Evolutionary conservation across 208 protist species (phyloP), one percentile per base, ranked within the genome.

Genomic region (Acanthamoeba royreba): DNA sequence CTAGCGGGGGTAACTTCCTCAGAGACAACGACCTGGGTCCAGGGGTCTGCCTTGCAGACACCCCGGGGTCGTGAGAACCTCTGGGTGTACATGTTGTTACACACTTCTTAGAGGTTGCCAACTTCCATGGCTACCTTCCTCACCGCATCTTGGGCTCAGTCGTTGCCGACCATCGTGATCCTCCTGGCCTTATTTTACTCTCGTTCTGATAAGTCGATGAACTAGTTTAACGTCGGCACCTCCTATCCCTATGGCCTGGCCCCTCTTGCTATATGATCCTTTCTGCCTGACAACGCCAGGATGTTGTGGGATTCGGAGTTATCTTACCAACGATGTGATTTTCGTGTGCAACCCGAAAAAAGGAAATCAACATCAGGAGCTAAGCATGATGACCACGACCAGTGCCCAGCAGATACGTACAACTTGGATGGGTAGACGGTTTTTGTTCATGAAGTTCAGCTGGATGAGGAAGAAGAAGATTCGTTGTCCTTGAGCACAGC

Each of bases 181-280:
- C 61, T 72, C 28, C 61, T 28, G 61, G 61, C 61, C 61, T 35
- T 25, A 72, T 72, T 72, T 72, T 72, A 72, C 61, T 72, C 61
- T 72, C 61, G 61, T 72, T 72, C 61, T 72, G 61, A 72, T 72
- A 25, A 72, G 5, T 72, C 61, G 61, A 72, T 72, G 61, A 72
- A 72, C 61, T 72, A 72, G 61, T 72, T 72, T 72, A 72, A 72
- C 61, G n/a, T n/a, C n/a, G n/a, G n/a, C n/a, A n/a, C n/a, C n/a
- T n/a, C n/a, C n/a, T n/a, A n/a, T n/a, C n/a, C n/a, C n/a, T n/a
- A n/a, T n/a, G n/a, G n/a, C n/a, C n/a, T n/a, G n/a, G n/a, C n/a
- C n/a, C n/a, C n/a, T n/a, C n/a, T n/a, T n/a, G n/a, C n/a, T n/a
- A n/a, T n/a, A n/a, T n/a, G n/a, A n/a, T n/a, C n/a, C n/a, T n/a